Evolutionary conservation across 176 grass and related monocot genomes (phyloP), one percentile per base, ranked within the genome.

Genomic region (Echinochloa phyllopogon): DNA sequence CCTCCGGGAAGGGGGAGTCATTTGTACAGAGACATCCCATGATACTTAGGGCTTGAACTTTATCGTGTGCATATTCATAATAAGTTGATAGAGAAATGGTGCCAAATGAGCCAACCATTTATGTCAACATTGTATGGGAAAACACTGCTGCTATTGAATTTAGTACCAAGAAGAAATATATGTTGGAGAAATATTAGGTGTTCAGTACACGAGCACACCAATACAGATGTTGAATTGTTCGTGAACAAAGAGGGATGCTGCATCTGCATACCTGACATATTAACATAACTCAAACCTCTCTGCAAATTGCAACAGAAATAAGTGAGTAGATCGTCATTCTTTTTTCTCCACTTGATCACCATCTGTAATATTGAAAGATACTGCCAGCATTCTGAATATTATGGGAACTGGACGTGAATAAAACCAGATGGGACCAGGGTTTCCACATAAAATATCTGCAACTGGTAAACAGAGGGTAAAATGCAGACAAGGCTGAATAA

Each of bases 11-110:
- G 2, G 27, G 37, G n/a, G 8, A 21, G 8, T n/a, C 72, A 76
- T 14, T 67, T 69, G 84, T 83, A 90, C 75, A 87, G 23, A 79
- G 55, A 84, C 66, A 56, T 21, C 66, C 73, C n/a, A 74, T 72
- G 67, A 56, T 41, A 72, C 36, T 59, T 61, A 90, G 20, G 20
- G 33, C 44, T 79, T 58, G 39, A 74, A 83, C 15, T 49, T 82
- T 67, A 49, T 65, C 3, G 38, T 74, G 67, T 41, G 9, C 11
- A 78, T 86, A 57, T 67, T 78, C 16, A 90, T 43, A 68, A 23
- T 59, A 58, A 48, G 66, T 21, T 67, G 17, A 74, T 65, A 78
- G 6, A 70, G 47, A 10, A 33, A 73, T 37, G 25, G 21, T 82
- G 78, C 21, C 55, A 76, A 14, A 75, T 82, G 45, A 57, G 47